A percentile compares a stretch with the other conserved stretches of the same genome.
phyloP scores from a whole-genome alignment of 1,139 yeast genomes.

The Yamadazyma taylorii region DNA sequence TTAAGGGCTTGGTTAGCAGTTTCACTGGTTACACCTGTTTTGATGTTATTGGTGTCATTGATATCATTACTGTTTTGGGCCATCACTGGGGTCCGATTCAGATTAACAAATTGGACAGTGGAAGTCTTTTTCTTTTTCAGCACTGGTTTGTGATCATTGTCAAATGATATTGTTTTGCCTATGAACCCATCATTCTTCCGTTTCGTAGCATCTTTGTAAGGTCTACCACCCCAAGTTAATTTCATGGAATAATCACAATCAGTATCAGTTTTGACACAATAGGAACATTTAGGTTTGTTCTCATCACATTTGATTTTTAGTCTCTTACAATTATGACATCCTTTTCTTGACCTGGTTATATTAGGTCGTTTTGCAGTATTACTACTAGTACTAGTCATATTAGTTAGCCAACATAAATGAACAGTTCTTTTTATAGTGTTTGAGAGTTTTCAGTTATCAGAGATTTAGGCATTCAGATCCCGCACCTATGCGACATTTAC shows the following conservation, averaged over 20 bases:
- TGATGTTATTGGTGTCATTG: too few species aligned
- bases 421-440: too few species aligned
- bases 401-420: too few species aligned
- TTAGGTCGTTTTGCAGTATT: neutral
- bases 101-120: neutral
- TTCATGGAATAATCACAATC: conserved; percentile 66
- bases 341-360: conserved; percentile 31
- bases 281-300: conserved; percentile 58
- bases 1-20: too few species aligned
- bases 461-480: too few species aligned
- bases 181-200: conserved; percentile 18
- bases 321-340: conserved; percentile 70
- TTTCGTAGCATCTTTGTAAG: conserved; percentile 45
- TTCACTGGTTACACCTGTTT: too few species aligned
- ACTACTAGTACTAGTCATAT: neutral
- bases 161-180: neutral
- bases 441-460: too few species aligned
- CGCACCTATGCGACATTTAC: too few species aligned
- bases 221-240: conserved; percentile 80
- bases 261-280: conserved; percentile 50
- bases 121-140: neutral
- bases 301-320: conserved; percentile 78
- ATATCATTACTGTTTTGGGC: too few species aligned
- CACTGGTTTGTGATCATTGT: neutral
- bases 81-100: neutral